These are phyloP conservation scores for Coniochaeta ligniaria DNA, from an alignment of 2,329 filamentous ascomycete species.

Conservation along the genomic window DNA sequence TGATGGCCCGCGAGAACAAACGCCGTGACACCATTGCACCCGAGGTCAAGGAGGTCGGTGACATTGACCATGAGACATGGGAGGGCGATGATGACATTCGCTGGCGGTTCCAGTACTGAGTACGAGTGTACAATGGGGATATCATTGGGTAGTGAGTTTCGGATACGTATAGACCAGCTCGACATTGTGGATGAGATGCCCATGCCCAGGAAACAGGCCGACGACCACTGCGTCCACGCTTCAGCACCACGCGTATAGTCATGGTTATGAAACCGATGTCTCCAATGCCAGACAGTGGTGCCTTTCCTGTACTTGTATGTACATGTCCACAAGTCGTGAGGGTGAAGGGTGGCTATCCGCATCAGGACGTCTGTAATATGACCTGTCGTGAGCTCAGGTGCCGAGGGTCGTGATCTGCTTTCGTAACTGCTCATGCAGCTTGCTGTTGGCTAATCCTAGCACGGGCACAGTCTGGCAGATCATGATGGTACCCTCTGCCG, in stretches of 20 bases:
- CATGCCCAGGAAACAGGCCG: too few species aligned
- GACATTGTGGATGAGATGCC: too few species aligned
- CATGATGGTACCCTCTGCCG: conserved; percentile 2
- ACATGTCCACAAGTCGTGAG: neutral
- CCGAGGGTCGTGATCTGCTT: neutral
- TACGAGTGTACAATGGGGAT: neutral
- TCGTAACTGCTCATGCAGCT: neutral
- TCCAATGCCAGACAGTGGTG: too few species aligned
- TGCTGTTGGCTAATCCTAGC: neutral
- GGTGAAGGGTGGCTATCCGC: neutral
- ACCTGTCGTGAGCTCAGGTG: neutral
- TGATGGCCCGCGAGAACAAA: conserved; percentile 52
- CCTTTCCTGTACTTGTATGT: neutral
- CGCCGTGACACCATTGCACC: conserved; percentile 34
- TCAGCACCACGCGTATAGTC: too few species aligned
- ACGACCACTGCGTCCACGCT: too few species aligned
- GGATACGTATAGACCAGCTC: neutral
- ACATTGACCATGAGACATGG: conserved; percentile 39
- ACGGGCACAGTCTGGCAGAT: neutral
- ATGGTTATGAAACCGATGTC: too few species aligned
- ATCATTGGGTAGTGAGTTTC: neutral
- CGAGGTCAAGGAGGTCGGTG: conserved; percentile 40
- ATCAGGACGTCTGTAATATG: neutral
- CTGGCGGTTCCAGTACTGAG: conserved; percentile 58
- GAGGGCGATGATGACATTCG: conserved; percentile 55